These are phyloP conservation scores for Dothideomycetidae sp. DNA, from an alignment of 2,329 filamentous ascomycete species.

Conservation along the genomic window DNA sequence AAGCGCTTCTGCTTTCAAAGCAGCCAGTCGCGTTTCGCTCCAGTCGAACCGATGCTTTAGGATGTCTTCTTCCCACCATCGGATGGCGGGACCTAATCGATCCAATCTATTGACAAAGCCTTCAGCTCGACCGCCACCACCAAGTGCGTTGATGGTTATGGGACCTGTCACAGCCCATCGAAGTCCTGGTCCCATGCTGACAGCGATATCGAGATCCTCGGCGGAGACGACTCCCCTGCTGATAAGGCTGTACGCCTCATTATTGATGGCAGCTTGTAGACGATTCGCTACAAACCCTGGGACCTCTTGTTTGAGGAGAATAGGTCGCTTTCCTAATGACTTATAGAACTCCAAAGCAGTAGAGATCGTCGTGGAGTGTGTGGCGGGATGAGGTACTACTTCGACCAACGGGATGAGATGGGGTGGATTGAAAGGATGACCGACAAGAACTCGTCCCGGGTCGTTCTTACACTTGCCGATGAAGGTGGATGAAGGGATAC, in stretches of 20 bases:
- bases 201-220: conserved; percentile 39
- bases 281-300: conserved; percentile 45
- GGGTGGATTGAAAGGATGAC: conserved; percentile 49
- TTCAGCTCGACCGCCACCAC: too few species aligned
- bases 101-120: too few species aligned
- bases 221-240: conserved; percentile 38
- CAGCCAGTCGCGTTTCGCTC: too few species aligned
- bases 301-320: conserved; percentile 38
- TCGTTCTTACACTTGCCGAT: conserved; percentile 29
- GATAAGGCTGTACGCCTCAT: conserved; percentile 43
- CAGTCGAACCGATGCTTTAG: too few species aligned
- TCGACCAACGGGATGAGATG: conserved; percentile 48
- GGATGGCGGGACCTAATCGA: too few species aligned
- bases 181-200: conserved; percentile 38
- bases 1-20: too few species aligned
- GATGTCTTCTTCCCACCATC: too few species aligned
- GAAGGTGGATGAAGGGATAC: conserved; percentile 42
- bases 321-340: conserved; percentile 28
- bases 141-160: too few species aligned
- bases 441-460: conserved; percentile 36
- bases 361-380: conserved; percentile 24
- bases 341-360: conserved; percentile 35
- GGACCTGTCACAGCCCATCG: conserved; percentile 42
- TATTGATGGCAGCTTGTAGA: conserved; percentile 41
- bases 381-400: conserved; percentile 38